Base-by-base conservation (phyloP, 257 asterid species). In the Parsonsia alboflavescens region DNA sequence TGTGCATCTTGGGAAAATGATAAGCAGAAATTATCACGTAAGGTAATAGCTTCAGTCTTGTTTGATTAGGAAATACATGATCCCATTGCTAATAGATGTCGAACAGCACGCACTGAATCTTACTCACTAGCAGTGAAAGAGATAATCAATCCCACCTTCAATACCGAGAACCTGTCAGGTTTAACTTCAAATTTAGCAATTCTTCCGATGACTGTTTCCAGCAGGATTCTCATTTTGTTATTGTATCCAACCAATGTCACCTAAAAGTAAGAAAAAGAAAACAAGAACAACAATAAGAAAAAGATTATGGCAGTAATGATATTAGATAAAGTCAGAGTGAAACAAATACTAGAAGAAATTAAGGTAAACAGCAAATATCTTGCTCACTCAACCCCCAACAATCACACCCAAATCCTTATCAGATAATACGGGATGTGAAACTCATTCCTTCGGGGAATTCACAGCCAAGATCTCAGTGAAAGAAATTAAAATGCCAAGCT, bases 181-280 rank as follows among this genome's bases (percentile, higher is more conserved):
- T 89, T 93, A 58, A 91, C 98, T 90, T 93, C 94, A 72, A 93
- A 93, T 2, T 82, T 83, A 30, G 92, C 94, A 24, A 93, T 87
- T 76, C 71, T 87, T 58, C 82, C 79, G 74, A 89, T 73, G 62
- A 93, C 95, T 12, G 96, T 90, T 77, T 91, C 90, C 79, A 93
- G 87, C 81, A 93, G 87, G 85, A 89, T 77, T 84, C 81, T 83
- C 80, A 93, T 83, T 84, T 93, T 93, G 88, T 93, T 86, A 78
- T 84, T 91, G 82, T 91, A 93, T 75, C 98, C 98, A 58, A 91
- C 83, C 70, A 90, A 84, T 65, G 95, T 91, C 80, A 93, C 90
- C 98, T 93, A 76, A 46, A 61, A 19, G 48, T 22, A 83, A 50
- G n/a, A 50, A 50, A 50, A 50, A 50, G 5, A 50, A 50, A 50